Evolutionary conservation across 345 rosid species (phyloP), one percentile per base, ranked within the genome.

Genomic region (Rhizophora mangle): DNA sequence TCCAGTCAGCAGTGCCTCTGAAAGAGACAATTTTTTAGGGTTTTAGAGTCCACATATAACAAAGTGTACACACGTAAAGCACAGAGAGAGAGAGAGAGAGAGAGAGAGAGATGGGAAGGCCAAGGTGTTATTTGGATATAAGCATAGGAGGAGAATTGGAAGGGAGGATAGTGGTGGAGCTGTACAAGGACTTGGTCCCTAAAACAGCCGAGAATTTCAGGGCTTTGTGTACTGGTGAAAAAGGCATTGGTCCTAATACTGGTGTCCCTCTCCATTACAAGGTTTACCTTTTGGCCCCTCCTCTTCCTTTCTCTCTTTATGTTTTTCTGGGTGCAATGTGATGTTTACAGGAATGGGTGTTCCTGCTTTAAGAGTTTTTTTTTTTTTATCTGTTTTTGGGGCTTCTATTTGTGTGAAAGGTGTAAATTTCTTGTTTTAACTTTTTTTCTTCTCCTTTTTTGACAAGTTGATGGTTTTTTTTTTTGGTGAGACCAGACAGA

Each of bases 181-280:
- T 74, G 3, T 56, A 68, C 52, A 56, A 63, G 19, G 72, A 74
- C 6, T 62, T 63, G 5, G 78, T 74, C 49, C 78, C 64, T 16
- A 74, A 68, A 32, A 74, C 73, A 27, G 68, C 78, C 4, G 78
- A 68, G 43, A 74, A 74, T 49, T 68, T 74, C 68, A 68, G 73
- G 62, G 72, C 78, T 63, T 57, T 74, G 46, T 63, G 78, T 31
- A 74, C 73, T 21, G 78, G 78, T 8, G 73, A 74, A 51, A 74
- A 68, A 30, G 78, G 73, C 68, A 68, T 62, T 62, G 78, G 78
- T 26, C 68, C 68, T 8, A 68, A 30, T 64, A 63, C 76, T 31
- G 72, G 67, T 61, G 71, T 32, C 57, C 76, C 72, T 37, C 67
- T 73, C 53, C 76, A 73, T 61, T 73, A 21, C 67, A 73, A 73